Base-by-base conservation (phyloP, 208 protist species). In the Crithidia brevicula region DNA sequence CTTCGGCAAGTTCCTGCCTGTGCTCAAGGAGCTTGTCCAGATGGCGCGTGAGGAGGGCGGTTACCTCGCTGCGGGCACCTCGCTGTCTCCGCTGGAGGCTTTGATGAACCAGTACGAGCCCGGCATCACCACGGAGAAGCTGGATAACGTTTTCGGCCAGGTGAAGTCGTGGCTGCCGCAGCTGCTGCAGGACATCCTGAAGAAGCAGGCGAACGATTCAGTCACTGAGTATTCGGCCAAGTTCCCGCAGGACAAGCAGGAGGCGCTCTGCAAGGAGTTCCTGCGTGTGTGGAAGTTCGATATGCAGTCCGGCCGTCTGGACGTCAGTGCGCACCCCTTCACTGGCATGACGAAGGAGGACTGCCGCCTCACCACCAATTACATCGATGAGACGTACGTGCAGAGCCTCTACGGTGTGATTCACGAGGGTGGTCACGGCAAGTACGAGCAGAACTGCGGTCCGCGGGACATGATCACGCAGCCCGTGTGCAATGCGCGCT, bases 301-400 rank as follows among this genome's bases (percentile, higher is more conserved):
- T 72, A 89, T 94, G 72, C 85, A 95, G 0, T 77, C 47, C 22
- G 92, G 92, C 34, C 83, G 94, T 16, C 76, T 96, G 42, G 94
- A 98, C 63, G 65, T 90, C 36, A 93, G 88, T 28, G n/a, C 81
- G 8, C 94, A 98, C 62, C 92, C 94, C 3, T 98, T 97, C 77
- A 93, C 88, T 13, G 91, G 82, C 33, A 88, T 86, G 68, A 72
- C 78, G 34, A 82, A 84, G 70, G 81, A 88, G 34, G 94, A 98
- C 79, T 81, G 83, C 49, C 84, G 94, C 34, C 83, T 98, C 49
- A 98, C 94, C 1, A 94, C 88, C 4, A 81, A 83, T 62, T 98
- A 91, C 69, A 45, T 16, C n/a, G 83, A 85, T 9, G 57, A 80
- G 0, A 77, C 83, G 34, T 88, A 87, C 43, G 54, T 77, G 10